Base-by-base conservation (phyloP, 768 basidiomycete genomes). In the Lanmaoa pseudosensibilis region DNA sequence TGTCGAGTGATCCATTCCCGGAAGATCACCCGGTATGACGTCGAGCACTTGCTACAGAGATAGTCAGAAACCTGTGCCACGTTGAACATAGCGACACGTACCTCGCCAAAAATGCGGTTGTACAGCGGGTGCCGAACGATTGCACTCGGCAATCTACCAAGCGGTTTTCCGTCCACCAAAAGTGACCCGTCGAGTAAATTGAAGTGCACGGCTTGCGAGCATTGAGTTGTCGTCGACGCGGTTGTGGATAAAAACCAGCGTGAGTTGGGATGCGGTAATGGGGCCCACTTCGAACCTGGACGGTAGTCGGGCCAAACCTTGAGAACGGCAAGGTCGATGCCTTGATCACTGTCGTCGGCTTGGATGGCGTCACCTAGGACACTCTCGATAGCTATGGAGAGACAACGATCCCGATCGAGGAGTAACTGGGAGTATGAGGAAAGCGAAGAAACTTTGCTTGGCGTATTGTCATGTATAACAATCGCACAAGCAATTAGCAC, bases 171-270 rank as follows among this genome's bases (percentile, higher is more conserved):
- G 12, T 76, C 63, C 11, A 83, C 68, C 18, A 80, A 67, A 2
- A 83, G 64, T 23, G 61, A 47, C 13, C 80, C 80, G 18, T 69
- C 60, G 3, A 81, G 56, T 2, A 82, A 34, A 52, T 83, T 74
- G 19, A 78, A 65, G 46, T 74, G 69, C 7, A 81, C 67, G 19
- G n/a, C 46, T 45, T 74, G 74, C 19, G 62, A 56, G 34, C 38
- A 8, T 32, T 62, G 54, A 15, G 40, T 56, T 2, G 34, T 18
- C 5, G 48, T 46, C 2, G 52, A 10, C 7, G 53, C 44, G 0
- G 77, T 72, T 18, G 23, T 45, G 18, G 65, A 69, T 9, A 41
- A 53, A 13, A 75, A 9, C 74, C 76, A 76, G 15, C 65, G 68
- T 6, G 66, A 55, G 40, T 62, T 66, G 2, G 71, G 65, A 21